Evolutionary conservation across 2,329 filamentous ascomycete genomes (phyloP).

Genomic region (Pochonia chlamydosporia): DNA sequence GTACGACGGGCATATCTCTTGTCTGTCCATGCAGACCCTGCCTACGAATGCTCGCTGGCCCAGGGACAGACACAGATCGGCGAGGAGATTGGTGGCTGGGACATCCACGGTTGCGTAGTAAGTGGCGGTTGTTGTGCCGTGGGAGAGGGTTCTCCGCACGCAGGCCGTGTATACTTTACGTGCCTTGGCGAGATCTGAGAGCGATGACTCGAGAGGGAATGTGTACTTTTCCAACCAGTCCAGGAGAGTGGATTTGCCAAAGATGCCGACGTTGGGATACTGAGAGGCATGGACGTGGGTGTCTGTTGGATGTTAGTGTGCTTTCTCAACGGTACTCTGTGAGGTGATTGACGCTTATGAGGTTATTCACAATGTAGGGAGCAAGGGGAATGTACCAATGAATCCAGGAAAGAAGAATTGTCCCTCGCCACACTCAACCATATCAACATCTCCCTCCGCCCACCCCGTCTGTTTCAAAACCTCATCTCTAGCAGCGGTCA

Average conservation of each 20-base stretch:
- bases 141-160: slow-evolving; percentile 72
- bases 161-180: slow-evolving; percentile 69
- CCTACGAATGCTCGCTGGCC: slow-evolving; percentile 91
- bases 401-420: slow-evolving; percentile 84
- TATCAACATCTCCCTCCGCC: slow-evolving; percentile 30
- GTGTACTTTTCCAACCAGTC: slow-evolving; percentile 95
- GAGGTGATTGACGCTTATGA: neutral
- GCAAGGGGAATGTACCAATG: slow-evolving; percentile 48
- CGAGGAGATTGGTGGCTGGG: slow-evolving; percentile 82
- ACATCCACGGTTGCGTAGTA: slow-evolving; percentile 93
- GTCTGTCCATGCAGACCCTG: slow-evolving; percentile 87
- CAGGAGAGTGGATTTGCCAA: slow-evolving; percentile 86
- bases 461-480: slow-evolving; percentile 40
- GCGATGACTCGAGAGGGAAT: slow-evolving; percentile 82
- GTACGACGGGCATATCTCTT: slow-evolving; percentile 59
- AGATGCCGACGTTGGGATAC: slow-evolving; percentile 90
- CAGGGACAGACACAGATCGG: slow-evolving; percentile 68
- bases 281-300: slow-evolving; percentile 94
- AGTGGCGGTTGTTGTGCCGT: slow-evolving; percentile 90
- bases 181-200: slow-evolving; percentile 58
- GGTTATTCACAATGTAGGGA: neutral
- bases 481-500: slow-evolving; percentile 22
- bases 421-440: slow-evolving; percentile 34
- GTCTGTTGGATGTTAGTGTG: no score
- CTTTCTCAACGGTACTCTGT: no score